A percentile compares a stretch with the other conserved stretches of the same genome.
phyloP scores from a whole-genome alignment of 106 monocot species.

The Xerophyta viscosa region DNA sequence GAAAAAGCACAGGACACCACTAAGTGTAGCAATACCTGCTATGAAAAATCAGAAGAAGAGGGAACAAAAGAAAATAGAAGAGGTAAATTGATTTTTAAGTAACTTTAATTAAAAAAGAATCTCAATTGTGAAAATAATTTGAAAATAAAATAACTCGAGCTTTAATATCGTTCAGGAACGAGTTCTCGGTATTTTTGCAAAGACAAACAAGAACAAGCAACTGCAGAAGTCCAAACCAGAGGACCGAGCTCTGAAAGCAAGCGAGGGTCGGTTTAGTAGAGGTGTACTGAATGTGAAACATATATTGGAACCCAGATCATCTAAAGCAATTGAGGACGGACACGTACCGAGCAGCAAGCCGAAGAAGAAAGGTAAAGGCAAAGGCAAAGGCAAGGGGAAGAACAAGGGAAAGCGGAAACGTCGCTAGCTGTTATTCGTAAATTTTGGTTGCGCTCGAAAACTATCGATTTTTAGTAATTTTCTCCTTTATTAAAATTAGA shows the following conservation, averaged over 20 bases:
- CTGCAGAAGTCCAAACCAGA: constrained; percentile 25
- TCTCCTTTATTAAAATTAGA: too few species aligned
- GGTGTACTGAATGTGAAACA: constrained; percentile 52
- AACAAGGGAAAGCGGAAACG: constrained; percentile 4
- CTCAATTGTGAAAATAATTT: too few species aligned
- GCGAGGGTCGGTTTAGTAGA: constrained; percentile 36
- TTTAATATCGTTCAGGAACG: constrained; percentile 10
- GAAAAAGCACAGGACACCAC: constrained; percentile 32
- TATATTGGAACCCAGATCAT: constrained; percentile 17
- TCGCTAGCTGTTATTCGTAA: too few species aligned
- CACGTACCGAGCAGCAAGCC: constrained; percentile 1
- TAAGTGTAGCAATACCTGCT: constrained; percentile 33
- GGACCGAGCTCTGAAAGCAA: constrained; percentile 33
- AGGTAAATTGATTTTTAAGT: too few species aligned
- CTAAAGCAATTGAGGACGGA: constrained; percentile 8
- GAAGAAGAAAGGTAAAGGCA: constrained; percentile 17
- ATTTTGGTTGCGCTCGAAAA: too few species aligned
- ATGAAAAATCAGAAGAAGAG: constrained; percentile 28
- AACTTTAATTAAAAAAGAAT: too few species aligned
- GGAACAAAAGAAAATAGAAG: constrained; percentile 30
- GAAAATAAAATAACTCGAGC: too few species aligned
- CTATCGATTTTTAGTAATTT: too few species aligned
- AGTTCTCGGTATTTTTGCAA: constrained; percentile 26
- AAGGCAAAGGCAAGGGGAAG: constrained; percentile 11
- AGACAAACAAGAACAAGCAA: constrained; percentile 6